Evolutionary conservation across 257 asterid species (phyloP), one percentile per base, ranked within the genome.

Genomic region (Solanum arcanum): DNA sequence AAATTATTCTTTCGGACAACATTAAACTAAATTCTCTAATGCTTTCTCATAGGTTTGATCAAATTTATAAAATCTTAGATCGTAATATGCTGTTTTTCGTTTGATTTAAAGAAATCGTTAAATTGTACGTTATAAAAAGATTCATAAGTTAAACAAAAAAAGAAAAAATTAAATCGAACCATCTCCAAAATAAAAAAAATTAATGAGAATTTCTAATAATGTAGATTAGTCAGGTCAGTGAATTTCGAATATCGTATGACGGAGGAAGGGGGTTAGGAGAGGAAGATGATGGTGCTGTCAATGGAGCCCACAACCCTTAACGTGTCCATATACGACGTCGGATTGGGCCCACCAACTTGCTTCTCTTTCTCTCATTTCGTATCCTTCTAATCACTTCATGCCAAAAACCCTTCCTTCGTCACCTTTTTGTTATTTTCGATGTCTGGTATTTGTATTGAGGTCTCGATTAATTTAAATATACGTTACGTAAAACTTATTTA

Each of bases 271-370:
- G 49, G 25, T 18, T 13, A 37, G 83, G 46, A 41, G 37, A 23
- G 83, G 56, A 5, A 27, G 84, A 9, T 15, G 84, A 47, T 77
- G 84, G 64, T 46, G 66, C 41, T 78, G 84, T 78, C 66, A 18
- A 8, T 29, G 66, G 84, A 29, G 66, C 84, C 84, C 66, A 78
- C 84, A 16, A 9, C 66, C 84, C 84, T 9, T 78, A 78, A 78
- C 84, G 84, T 78, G 84, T 78, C 84, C 84, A 78, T 78, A 78
- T 78, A 37, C 84, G 64, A 27, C 84, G 84, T 78, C 64, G 84
- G 41, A 78, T 78, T 78, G 64, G 84, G 84, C 27, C 84, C 84
- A 78, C 84, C 56, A 75, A 75, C 83, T 44, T 77, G 84, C 23
- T 21, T 78, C 66, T 25, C 84, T 77, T 77, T 77, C 83, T 77